Base-by-base conservation (phyloP, 2,329 filamentous ascomycete species). In the Aspergillaceae sp. region DNA sequence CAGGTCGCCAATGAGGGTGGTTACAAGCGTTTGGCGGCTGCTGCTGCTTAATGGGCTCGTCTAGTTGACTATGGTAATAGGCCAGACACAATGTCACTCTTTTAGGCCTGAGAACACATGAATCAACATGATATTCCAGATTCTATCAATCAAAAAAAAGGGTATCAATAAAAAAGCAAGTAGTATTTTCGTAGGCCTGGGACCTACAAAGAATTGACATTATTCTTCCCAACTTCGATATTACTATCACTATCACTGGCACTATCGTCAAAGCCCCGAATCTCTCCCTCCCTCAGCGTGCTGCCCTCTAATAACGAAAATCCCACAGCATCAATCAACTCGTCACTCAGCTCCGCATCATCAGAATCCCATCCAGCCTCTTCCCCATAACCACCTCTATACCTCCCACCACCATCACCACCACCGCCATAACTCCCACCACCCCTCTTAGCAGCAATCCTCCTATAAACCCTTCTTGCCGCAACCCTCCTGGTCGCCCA, bases 1-100 rank as follows among this genome's bases (percentile, higher is more conserved):
- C 72, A 79, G 46, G 77, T 88, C 51, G 81, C 82, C 42, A 66
- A 65, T 37, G 68, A 76, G 36, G 85, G 85, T 38, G 84, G 85
- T 2, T 88, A 66, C 48, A 61, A 60, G 54, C 60, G 68, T 29
- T 47, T 70, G 42, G 54, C 54, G 42, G 47, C 53, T 38, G 60
- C 60, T 53, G 63, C 56, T 41, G 38, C 29, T 47, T 29, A 35
- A 19, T 19, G 19, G 19, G 19, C 19, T 19, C 19, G 19, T 19
- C 19, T 19, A 19, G 19, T 19, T 19, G 19, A 19, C 19, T 1
- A 19, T 19, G 19, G 19, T 19, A 19, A 19, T 19, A 19, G 19
- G 19, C 19, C 19, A 19, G 19, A 19, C 19, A n/a, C 4, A 36
- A 5, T 10, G 4, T 10, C 38, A 8, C 38, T 40, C 38, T 5